Percentiles rank a stretch among this genome's conserved stretches.
Evolutionary conservation across 2,329 filamentous ascomycete species (phyloP).

Genomic region (Sporothrix phasma): DNA sequence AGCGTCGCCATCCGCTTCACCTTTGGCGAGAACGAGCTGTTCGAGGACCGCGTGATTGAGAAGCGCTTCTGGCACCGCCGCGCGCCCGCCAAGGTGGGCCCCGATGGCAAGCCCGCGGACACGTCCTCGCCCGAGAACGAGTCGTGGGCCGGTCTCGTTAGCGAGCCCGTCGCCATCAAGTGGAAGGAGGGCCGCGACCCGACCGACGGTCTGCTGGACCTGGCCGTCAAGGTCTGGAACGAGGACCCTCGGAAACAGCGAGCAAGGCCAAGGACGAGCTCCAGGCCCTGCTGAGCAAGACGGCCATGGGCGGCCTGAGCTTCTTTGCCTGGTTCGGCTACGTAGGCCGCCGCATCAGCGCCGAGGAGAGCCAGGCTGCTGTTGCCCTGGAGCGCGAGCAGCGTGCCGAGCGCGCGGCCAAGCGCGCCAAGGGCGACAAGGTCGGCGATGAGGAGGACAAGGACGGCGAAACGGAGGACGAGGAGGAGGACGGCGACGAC

Average conservation of each 20-base stretch:
- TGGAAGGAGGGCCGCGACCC: slow-evolving; percentile 84
- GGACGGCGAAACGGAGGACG: slow-evolving; percentile 36
- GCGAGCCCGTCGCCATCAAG: slow-evolving; percentile 76
- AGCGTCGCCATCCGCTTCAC: slow-evolving; percentile 68
- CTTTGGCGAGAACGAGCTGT: slow-evolving; percentile 73
- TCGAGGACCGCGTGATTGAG: slow-evolving; percentile 66
- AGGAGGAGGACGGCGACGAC: slow-evolving; percentile 41
- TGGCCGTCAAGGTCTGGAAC: slow-evolving; percentile 59
- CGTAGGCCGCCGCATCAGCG: slow-evolving; percentile 57
- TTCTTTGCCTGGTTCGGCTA: slow-evolving; percentile 91
- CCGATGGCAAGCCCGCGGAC: neutral
- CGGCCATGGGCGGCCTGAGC: slow-evolving; percentile 55
- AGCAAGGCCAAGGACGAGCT: slow-evolving; percentile 26
- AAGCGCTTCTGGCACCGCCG: slow-evolving; percentile 84
- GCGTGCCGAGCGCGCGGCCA: slow-evolving; percentile 8
- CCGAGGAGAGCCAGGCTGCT: slow-evolving; percentile 59
- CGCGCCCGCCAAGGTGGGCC: neutral
- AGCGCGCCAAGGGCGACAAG: slow-evolving; percentile 28
- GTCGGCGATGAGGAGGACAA: slow-evolving; percentile 27
- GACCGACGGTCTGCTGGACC: slow-evolving; percentile 67
- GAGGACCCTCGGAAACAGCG: slow-evolving; percentile 36
- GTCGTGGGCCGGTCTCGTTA: slow-evolving; percentile 66
- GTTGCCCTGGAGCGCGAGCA: slow-evolving; percentile 45
- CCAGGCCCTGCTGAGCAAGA: slow-evolving; percentile 46
- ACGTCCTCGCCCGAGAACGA: neutral